These are phyloP conservation scores for Xylaria scruposa DNA, from an alignment of 495 filamentous ascomycete species.

Conservation along the genomic window DNA sequence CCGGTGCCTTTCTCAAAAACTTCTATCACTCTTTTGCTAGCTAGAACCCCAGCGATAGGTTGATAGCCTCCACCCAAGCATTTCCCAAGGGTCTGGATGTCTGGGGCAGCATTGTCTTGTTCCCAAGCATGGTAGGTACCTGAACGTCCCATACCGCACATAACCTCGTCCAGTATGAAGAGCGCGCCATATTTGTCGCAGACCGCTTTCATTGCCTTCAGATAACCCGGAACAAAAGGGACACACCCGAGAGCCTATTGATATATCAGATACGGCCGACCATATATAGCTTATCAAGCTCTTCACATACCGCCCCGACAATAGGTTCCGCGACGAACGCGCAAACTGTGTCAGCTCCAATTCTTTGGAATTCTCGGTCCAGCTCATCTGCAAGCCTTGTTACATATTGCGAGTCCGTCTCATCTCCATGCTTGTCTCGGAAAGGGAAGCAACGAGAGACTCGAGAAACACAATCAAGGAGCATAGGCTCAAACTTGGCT, in stretches of 20 bases:
- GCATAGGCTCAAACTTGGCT: constrained; percentile 62
- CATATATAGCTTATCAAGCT: not conserved
- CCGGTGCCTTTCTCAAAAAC: constrained; percentile 64
- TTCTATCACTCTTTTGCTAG: constrained; percentile 59
- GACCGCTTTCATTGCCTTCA: constrained; percentile 65
- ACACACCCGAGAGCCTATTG: constrained; percentile 72
- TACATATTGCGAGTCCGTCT: constrained; percentile 54
- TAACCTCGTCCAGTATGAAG: constrained; percentile 74
- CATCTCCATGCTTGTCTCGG: constrained; percentile 45
- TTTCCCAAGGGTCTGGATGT: constrained; percentile 72
- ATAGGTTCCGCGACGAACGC: constrained; percentile 73
- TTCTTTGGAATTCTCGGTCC: constrained; percentile 68
- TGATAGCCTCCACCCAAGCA: constrained; percentile 71
- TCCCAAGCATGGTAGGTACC: constrained; percentile 69
- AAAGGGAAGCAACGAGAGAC: constrained; percentile 63
- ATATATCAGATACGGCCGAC: constrained; percentile 16
- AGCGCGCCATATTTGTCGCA: constrained; percentile 71
- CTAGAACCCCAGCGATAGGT: constrained; percentile 66
- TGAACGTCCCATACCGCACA: constrained; percentile 71
- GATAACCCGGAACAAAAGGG: constrained; percentile 66
- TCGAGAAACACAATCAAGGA: constrained; percentile 59
- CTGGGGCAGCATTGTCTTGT: constrained; percentile 50
- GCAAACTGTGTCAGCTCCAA: constrained; percentile 69
- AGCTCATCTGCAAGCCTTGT: constrained; percentile 62
- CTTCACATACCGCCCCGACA: constrained; percentile 43